Evolutionary conservation across 2,329 filamentous ascomycete species (phyloP).

Genomic region (Stachybotrys echinatus): DNA sequence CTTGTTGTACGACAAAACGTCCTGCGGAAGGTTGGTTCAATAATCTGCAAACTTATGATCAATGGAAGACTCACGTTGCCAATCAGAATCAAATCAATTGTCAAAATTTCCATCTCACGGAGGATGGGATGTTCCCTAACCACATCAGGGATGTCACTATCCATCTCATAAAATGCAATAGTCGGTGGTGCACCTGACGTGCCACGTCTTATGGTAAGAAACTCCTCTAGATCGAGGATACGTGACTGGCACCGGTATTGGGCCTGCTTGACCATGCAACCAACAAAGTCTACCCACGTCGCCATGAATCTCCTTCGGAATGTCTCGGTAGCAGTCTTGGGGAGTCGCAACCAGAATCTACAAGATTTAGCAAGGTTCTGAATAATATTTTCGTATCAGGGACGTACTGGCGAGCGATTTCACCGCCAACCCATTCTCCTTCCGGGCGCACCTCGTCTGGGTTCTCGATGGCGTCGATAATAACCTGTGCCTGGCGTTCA

Average conservation of each 20-base stretch:
- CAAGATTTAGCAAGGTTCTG: background rate
- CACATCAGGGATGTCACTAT: constrained; percentile 14
- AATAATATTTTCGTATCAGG: too few species aligned
- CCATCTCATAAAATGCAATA: constrained; percentile 15
- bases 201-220: constrained; percentile 14
- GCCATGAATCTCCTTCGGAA: constrained; percentile 16
- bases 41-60: background rate
- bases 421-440: constrained; percentile 11
- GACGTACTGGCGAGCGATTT: constrained; percentile 15
- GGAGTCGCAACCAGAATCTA: constrained; percentile 15
- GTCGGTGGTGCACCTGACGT: constrained; percentile 18
- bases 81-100: constrained; percentile 17
- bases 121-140: constrained; percentile 13
- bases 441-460: constrained; percentile 6
- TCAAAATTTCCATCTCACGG: constrained; percentile 10
- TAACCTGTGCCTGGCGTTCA: constrained; percentile 6
- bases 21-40: constrained; percentile 6
- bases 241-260: constrained; percentile 10
- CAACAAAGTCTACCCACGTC: constrained; percentile 15
- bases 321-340: constrained; percentile 8
- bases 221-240: constrained; percentile 14
- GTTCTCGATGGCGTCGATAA: constrained; percentile 8
- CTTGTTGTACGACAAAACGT: constrained; percentile 22
- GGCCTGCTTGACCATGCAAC: constrained; percentile 15
- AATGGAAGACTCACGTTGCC: constrained; percentile 14